A percentile compares a stretch with the other conserved stretches of the same genome.
phyloP scores from a whole-genome alignment of 129 eudicot genomes.

The carrot (Daucus carota) region DNA sequence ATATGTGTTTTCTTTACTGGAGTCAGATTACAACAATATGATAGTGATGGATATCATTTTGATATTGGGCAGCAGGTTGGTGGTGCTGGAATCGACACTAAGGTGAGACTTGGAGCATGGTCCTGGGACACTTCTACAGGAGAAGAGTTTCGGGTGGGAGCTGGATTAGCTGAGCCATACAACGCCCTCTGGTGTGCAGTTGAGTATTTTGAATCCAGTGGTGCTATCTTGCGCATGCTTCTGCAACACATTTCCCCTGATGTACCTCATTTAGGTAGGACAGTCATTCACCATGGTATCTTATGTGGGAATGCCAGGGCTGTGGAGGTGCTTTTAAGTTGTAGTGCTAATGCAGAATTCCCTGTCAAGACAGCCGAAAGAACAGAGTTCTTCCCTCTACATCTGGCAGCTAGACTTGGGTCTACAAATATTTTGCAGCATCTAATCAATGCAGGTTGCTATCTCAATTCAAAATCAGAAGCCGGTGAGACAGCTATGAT shows the following conservation, averaged over 20 bases:
- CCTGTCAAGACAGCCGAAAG: constrained; percentile 44
- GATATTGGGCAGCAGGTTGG: constrained; percentile 36
- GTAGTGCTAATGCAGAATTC: constrained; percentile 48
- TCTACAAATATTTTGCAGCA: constrained; percentile 32
- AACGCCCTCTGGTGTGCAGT: constrained; percentile 81
- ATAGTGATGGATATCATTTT: constrained; percentile 2
- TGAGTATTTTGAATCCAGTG: constrained; percentile 78
- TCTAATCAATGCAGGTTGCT: constrained; percentile 58
- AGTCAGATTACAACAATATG: background rate
- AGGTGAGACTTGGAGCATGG: constrained; percentile 90
- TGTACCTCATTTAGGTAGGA: constrained; percentile 52
- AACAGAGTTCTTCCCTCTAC: constrained; percentile 52
- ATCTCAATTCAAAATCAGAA: constrained; percentile 46
- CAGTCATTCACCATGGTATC: constrained; percentile 77
- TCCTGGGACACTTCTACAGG: constrained; percentile 83
- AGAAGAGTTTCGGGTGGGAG: constrained; percentile 90
- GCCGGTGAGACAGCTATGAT: constrained; percentile 62
- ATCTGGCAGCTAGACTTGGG: constrained; percentile 83
- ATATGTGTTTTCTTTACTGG: background rate
- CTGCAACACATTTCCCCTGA: constrained; percentile 40
- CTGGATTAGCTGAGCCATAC: constrained; percentile 82
- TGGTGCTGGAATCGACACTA: constrained; percentile 49
- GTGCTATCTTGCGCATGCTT: constrained; percentile 67
- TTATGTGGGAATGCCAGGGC: constrained; percentile 65
- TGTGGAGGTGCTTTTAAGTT: constrained; percentile 41